Conservation (phyloP, 176 grass and related monocot genomes). For the sorghum (Sorghum bicolor) region Sorghum_bicolor_NCBIv3 NC_012878.2:49719001-49719500, state of each 20-base stretch:
- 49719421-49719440: too few relatives aligned
- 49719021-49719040: slow-evolving; percentile 75
- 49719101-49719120: not conserved
- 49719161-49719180: not conserved
- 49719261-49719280: not conserved
- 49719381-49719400: not conserved
- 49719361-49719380: not conserved
- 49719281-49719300: not conserved
- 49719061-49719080: not conserved
- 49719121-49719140: slow-evolving; percentile 1
- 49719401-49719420: too few relatives aligned
- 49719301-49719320: not conserved
- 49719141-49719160: not conserved
- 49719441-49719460: too few relatives aligned
- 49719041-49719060: slow-evolving; percentile 15
- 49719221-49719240: not conserved
- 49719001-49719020: slow-evolving; percentile 88
- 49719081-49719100: not conserved
- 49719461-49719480: too few relatives aligned
- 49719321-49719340: not conserved
- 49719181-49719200: not conserved
- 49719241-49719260: too few relatives aligned
- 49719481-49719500: too few relatives aligned
- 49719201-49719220: not conserved
- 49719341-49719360: not conserved